These are phyloP conservation scores for Oryza rufipogon DNA, from an alignment of 176 grass and related monocot genomes.

Conservation along the genomic window DNA sequence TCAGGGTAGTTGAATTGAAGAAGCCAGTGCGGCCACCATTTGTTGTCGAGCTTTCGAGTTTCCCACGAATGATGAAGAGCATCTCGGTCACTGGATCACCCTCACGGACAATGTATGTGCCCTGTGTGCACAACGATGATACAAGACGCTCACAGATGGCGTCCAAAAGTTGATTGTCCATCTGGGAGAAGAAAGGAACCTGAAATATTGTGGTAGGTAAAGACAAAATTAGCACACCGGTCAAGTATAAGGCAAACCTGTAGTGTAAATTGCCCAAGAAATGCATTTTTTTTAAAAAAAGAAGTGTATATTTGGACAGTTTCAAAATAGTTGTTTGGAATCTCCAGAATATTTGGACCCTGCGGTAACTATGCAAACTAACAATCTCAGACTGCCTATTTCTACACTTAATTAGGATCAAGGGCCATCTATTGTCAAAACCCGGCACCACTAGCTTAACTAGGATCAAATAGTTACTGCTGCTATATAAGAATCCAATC, in stretches of 20 bases:
- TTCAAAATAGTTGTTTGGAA: neutral
- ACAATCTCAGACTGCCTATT: too few relatives aligned
- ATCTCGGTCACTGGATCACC: slow-evolving; percentile 95
- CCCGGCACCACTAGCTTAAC: neutral
- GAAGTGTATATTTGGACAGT: neutral
- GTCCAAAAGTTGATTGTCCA: slow-evolving; percentile 89
- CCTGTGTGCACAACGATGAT: slow-evolving; percentile 81
- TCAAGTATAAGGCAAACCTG: neutral
- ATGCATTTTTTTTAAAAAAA: neutral
- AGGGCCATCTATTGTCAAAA: slow-evolving; percentile 3
- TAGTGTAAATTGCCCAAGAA: neutral
- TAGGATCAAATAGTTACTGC: neutral
- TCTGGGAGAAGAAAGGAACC: slow-evolving; percentile 96
- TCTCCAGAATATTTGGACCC: neutral
- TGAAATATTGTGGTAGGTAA: slow-evolving; percentile 32
- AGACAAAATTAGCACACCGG: neutral
- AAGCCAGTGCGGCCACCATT: slow-evolving; percentile 90
- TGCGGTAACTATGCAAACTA: neutral
- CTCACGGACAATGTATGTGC: slow-evolving; percentile 90
- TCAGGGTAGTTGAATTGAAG: slow-evolving; percentile 81
- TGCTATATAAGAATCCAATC: too few relatives aligned
- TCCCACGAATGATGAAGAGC: slow-evolving; percentile 98
- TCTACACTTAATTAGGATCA: too few relatives aligned
- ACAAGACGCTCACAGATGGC: slow-evolving; percentile 96
- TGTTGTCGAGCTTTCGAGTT: slow-evolving; percentile 90